phyloP scores from a whole-genome alignment of 257 asterid genomes.

The Solanum chilense region DNA sequence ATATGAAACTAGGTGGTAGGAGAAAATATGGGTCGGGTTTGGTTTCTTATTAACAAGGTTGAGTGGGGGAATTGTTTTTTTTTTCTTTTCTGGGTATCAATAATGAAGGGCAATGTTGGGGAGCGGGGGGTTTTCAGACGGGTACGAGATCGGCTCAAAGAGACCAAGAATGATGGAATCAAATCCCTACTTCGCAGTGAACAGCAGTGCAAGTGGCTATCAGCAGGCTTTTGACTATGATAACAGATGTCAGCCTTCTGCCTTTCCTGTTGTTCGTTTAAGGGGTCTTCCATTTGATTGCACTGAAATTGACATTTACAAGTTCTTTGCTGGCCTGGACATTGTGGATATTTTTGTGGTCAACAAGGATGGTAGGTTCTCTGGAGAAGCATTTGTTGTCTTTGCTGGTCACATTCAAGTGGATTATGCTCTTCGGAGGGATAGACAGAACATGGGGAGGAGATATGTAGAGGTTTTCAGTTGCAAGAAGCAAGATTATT shows the following conservation, averaged over 20 bases:
- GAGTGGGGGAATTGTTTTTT: constrained; percentile 65
- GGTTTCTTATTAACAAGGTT: constrained; percentile 95
- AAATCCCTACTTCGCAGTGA: constrained; percentile 98
- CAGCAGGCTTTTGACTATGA: constrained; percentile 9
- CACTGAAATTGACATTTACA: constrained; percentile 57
- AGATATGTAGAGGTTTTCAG: constrained; percentile 94
- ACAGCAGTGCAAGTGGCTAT: constrained; percentile 55
- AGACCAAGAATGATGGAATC: constrained; percentile 99
- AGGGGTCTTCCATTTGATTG: constrained; percentile 95
- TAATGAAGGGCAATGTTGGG: constrained; percentile 98
- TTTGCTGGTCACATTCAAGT: constrained; percentile 84
- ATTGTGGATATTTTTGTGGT: constrained; percentile 80
- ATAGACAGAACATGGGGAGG: constrained; percentile 85
- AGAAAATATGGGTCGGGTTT: constrained; percentile 72
- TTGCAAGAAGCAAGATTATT: constrained; percentile 90
- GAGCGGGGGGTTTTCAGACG: constrained; percentile 99
- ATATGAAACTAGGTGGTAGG: constrained; percentile 42
- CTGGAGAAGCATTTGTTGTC: constrained; percentile 87
- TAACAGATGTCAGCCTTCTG: not conserved
- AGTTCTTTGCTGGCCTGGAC: constrained; percentile 84
- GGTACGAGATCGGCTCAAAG: constrained; percentile 99
- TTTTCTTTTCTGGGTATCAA: constrained; percentile 56
- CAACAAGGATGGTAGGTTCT: constrained; percentile 65
- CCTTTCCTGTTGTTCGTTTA: constrained; percentile 80
- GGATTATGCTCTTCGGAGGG: constrained; percentile 75